These are phyloP conservation scores for Galeopsis tetrahit DNA, from an alignment of 257 asterid genomes.

Conservation along the genomic window DNA sequence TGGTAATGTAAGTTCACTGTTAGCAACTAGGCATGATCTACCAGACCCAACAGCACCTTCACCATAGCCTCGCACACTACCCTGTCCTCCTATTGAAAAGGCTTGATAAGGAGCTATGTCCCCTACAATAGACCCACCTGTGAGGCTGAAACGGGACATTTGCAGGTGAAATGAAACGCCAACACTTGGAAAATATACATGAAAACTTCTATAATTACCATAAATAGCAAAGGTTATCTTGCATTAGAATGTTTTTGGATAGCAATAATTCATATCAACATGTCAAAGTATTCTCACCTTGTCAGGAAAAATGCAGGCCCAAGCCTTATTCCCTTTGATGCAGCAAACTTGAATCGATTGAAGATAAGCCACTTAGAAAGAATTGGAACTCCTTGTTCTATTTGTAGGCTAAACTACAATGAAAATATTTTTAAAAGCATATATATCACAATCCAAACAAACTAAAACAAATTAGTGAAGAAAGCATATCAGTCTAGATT, in stretches of 20 bases:
- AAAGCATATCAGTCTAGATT: slow-evolving; percentile 18
- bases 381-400: slow-evolving; percentile 97
- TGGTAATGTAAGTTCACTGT: slow-evolving; percentile 78
- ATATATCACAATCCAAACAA: slow-evolving; percentile 28
- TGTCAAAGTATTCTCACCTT: slow-evolving; percentile 57
- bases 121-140: slow-evolving; percentile 94
- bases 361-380: slow-evolving; percentile 90
- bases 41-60: slow-evolving; percentile 98
- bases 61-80: slow-evolving; percentile 93
- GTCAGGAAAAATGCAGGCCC: slow-evolving; percentile 91
- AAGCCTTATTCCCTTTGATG: slow-evolving; percentile 79
- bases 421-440: slow-evolving; percentile 26
- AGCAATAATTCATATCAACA: slow-evolving; percentile 26
- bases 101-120: slow-evolving; percentile 99
- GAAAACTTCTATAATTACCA: slow-evolving; percentile 12
- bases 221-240: slow-evolving; percentile 15
- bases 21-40: slow-evolving; percentile 86
- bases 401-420: slow-evolving; percentile 85
- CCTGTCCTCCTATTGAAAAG: slow-evolving; percentile 89
- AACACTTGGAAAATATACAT: slow-evolving; percentile 3
- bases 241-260: slow-evolving; percentile 6
- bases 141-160: slow-evolving; percentile 58
- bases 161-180: slow-evolving; percentile 22
- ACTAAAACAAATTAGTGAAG: slow-evolving; percentile 7
- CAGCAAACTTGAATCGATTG: slow-evolving; percentile 87